Evolutionary conservation across 768 basidiomycete genomes (phyloP).

Genomic region (Neoboletus subvelutipes): DNA sequence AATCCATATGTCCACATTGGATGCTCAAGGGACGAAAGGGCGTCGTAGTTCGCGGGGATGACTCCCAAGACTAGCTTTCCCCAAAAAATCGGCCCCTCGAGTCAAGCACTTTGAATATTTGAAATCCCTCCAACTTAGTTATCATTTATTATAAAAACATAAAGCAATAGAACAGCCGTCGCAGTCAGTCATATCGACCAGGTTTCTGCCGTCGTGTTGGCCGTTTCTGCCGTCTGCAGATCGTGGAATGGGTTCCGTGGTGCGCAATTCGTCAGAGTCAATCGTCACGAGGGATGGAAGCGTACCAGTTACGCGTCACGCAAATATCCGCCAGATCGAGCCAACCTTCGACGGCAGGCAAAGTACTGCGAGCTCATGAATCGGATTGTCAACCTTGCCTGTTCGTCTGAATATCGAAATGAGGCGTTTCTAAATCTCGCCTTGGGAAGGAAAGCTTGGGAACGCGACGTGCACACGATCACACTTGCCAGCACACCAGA

Average conservation of each 20-base stretch:
- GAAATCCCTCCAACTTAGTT: neutral
- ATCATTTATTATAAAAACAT: neutral
- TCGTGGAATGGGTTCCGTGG: neutral
- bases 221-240: neutral
- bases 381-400: neutral
- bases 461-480: too few species aligned
- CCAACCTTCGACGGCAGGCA: neutral
- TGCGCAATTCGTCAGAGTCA: too few species aligned
- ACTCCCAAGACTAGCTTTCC: neutral
- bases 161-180: neutral
- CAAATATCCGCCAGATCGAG: neutral
- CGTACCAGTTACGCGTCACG: neutral
- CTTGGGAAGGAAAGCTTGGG: neutral
- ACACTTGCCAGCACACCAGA: neutral
- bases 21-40: too few species aligned
- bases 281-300: too few species aligned
- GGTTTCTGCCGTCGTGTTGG: too few species aligned
- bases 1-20: neutral
- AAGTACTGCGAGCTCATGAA: neutral
- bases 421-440: neutral
- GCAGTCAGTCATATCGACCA: neutral
- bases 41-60: neutral
- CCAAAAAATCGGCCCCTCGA: neutral
- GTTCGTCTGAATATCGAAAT: neutral
- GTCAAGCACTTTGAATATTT: neutral